These are phyloP conservation scores for Mycena alexandri DNA, from an alignment of 768 basidiomycete species.

Conservation along the genomic window DNA sequence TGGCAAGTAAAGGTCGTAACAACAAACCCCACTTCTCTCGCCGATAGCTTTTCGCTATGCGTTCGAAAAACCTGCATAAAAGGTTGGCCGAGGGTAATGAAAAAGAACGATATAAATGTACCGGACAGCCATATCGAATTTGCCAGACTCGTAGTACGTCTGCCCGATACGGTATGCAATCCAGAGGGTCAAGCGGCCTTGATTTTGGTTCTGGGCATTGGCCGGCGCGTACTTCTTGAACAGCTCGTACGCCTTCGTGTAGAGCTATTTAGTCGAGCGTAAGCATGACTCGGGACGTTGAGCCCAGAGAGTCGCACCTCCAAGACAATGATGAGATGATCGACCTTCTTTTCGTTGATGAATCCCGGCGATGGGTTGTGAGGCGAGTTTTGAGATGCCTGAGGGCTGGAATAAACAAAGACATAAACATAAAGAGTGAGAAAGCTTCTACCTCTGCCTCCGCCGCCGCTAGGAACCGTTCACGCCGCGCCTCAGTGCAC, in stretches of 20 bases:
- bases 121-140: slow-evolving; percentile 92
- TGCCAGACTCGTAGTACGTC: slow-evolving; percentile 83
- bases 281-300: slow-evolving; percentile 6
- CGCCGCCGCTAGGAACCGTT: slow-evolving; percentile 71
- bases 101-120: slow-evolving; percentile 48
- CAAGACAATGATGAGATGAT: slow-evolving; percentile 84
- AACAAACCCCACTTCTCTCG: slow-evolving; percentile 84
- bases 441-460: slow-evolving; percentile 65
- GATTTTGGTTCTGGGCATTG: slow-evolving; percentile 59
- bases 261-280: slow-evolving; percentile 65
- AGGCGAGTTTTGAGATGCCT: slow-evolving; percentile 50
- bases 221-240: slow-evolving; percentile 82
- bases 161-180: slow-evolving; percentile 93
- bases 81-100: neutral
- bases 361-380: slow-evolving; percentile 74
- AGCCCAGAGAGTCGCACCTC: slow-evolving; percentile 66
- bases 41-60: slow-evolving; percentile 91
- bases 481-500: slow-evolving; percentile 83
- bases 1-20: slow-evolving; percentile 78
- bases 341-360: slow-evolving; percentile 91
- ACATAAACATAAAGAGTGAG: neutral
- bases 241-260: slow-evolving; percentile 93
- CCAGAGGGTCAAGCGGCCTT: slow-evolving; percentile 87
- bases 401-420: slow-evolving; percentile 3
- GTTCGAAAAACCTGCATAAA: slow-evolving; percentile 86